These are phyloP conservation scores for Mycena citricolor DNA, from an alignment of 1,284 basidiomycete species.

Conservation along the genomic window DNA sequence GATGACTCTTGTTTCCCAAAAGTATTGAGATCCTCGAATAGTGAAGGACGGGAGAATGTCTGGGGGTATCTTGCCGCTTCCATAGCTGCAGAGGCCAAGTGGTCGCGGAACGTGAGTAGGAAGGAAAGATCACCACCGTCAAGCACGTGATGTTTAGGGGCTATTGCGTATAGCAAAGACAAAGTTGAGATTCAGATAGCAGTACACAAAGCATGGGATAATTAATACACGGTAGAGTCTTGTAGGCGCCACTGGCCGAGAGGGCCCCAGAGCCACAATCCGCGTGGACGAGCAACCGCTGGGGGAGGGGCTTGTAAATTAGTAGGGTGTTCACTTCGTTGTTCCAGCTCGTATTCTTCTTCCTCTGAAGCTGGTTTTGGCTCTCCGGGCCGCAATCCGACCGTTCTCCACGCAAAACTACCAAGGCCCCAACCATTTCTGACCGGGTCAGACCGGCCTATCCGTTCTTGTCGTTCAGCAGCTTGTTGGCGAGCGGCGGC, in stretches of 20 bases:
- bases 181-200: no score
- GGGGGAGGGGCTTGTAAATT: constrained; percentile 3
- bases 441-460: constrained; percentile 42
- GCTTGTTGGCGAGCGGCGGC: constrained; percentile 67
- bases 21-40: no score
- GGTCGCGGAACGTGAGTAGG: no score
- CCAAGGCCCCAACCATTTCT: constrained; percentile 70
- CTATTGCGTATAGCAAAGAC: no score
- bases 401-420: constrained; percentile 57
- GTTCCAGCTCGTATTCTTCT: constrained; percentile 21
- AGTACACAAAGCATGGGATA: constrained; percentile 29
- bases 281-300: constrained; percentile 5
- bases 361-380: constrained; percentile 17
- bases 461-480: constrained; percentile 58
- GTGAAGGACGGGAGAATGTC: no score
- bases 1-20: no score
- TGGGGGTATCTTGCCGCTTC: no score
- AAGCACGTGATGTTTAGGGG: no score
- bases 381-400: constrained; percentile 23
- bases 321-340: constrained; percentile 6
- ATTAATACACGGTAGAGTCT: constrained; percentile 69
- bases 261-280: constrained; percentile 77
- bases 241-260: constrained; percentile 69
- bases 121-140: no score
- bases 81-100: no score